Conservation (phyloP, 2,329 filamentous ascomycete species). For the Trichoderma sp. region DNA sequence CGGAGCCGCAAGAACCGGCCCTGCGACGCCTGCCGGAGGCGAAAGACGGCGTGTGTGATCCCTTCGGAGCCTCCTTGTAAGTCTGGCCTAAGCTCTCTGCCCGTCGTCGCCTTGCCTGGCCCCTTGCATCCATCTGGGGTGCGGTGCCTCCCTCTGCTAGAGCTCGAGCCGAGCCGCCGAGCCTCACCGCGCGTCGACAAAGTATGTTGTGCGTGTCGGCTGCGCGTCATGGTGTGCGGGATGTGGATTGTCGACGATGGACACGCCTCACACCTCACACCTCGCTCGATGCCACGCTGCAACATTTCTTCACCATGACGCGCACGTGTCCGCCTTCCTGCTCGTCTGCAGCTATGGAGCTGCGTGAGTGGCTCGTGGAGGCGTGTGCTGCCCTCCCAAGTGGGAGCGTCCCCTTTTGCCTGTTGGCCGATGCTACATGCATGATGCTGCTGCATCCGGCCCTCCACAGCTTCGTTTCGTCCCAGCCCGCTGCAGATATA, state of each 20-base stretch:
- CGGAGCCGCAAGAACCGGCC: conserved; percentile 49
- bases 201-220: background rate
- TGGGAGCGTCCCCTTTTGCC: background rate
- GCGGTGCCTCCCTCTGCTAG: background rate
- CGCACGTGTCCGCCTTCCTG: background rate
- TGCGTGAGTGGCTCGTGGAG: background rate
- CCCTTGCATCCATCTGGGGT: background rate
- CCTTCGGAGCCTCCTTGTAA: conserved; percentile 47
- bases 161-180: conserved; percentile 1
- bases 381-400: background rate
- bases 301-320: background rate
- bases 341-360: conserved; percentile 3
- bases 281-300: background rate
- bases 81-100: conserved; percentile 23
- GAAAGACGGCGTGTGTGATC: conserved; percentile 52
- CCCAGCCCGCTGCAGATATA: background rate
- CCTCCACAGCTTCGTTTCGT: background rate
- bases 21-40: conserved; percentile 46
- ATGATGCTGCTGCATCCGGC: background rate
- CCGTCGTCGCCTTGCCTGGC: background rate
- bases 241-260: background rate
- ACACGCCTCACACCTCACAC: too few relatives aligned
- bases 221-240: background rate
- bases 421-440: background rate
- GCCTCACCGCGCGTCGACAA: conserved; percentile 1